These are phyloP conservation scores for Daedaleopsis sinensis DNA, from an alignment of 768 basidiomycete genomes.

Conservation along the genomic window DNA sequence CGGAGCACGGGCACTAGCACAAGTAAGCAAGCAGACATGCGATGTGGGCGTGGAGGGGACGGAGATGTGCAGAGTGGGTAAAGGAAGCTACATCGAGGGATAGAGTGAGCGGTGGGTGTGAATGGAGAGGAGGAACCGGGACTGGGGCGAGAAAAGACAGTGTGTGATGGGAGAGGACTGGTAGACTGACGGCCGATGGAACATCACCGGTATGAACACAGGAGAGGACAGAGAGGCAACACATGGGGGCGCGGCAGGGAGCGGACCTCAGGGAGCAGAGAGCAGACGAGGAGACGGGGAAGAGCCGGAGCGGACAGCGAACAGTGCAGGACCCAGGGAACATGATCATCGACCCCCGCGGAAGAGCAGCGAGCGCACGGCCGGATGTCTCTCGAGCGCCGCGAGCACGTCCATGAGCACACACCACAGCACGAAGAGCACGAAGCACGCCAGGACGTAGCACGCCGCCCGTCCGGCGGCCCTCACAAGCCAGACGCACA, in stretches of 20 bases:
- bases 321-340: too few species aligned
- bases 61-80: background rate
- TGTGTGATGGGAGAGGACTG: too few species aligned
- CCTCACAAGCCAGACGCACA: background rate
- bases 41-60: background rate
- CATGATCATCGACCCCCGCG: too few species aligned
- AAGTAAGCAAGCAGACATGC: background rate
- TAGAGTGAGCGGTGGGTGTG: background rate
- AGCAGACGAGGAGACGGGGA: background rate
- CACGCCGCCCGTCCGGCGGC: background rate
- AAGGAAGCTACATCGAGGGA: background rate
- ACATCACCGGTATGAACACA: too few species aligned
- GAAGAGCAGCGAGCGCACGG: conserved; percentile 9
- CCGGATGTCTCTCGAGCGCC: background rate
- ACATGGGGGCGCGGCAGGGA: too few species aligned
- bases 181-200: too few species aligned
- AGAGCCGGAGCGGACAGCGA: too few species aligned
- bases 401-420: conserved; percentile 10
- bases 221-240: too few species aligned
- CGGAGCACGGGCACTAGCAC: too few species aligned
- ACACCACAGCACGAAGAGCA: conserved; percentile 9
- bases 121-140: background rate
- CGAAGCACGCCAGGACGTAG: background rate
- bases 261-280: too few species aligned
- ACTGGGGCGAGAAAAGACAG: too few species aligned